Base-by-base conservation (phyloP, 257 asterid genomes). In the Leonotis leonurus region DNA sequence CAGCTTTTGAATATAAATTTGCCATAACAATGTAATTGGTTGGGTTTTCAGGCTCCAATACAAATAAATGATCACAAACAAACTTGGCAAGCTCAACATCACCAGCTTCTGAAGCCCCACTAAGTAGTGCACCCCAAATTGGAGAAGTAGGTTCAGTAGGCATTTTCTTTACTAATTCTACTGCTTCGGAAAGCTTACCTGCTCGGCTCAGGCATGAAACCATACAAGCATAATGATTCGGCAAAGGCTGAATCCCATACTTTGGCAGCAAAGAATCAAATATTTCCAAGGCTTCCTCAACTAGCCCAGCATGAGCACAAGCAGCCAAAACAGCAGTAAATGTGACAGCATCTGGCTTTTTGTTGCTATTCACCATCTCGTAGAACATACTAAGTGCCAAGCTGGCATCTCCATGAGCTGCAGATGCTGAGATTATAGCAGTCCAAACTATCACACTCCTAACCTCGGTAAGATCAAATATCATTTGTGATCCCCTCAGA, bases 381-480 rank as follows among this genome's bases (percentile, higher is more conserved):
- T 73, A 35, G 62, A 88, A 85, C 46, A 88, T 78, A 73, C 49
- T 5, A 49, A 90, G 78, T 24, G 93, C 95, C 8, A 57, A 30
- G 16, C 55, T 39, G 49, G 95, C 88, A 70, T 88, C 91, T 73
- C 98, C 98, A 41, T 90, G 89, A 60, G 78, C 63, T 49, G 96
- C 95, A 73, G 79, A 73, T 3, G 90, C 95, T 35, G 96, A 79
- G 72, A 88, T 88, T 50, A 90, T 82, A 10, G 98, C 77, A 4
- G 98, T 90, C 96, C 96, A 90, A 56, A 82, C 80, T 53, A 88
- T 71, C 73, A 88, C 89, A 73, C 83, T 85, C 73, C 85, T 81
- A 32, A 65, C 69, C 29, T 62, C 70, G 27, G 84, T 49, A 65
- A 50, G 80, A 70, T 79, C 56, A 75, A 90, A 90, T 57, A 90